A percentile compares a stretch with the other conserved stretches of the same genome.
phyloP scores from a whole-genome alignment of 495 filamentous ascomycete species.

The Thermothielavioides terrestris region DNA sequence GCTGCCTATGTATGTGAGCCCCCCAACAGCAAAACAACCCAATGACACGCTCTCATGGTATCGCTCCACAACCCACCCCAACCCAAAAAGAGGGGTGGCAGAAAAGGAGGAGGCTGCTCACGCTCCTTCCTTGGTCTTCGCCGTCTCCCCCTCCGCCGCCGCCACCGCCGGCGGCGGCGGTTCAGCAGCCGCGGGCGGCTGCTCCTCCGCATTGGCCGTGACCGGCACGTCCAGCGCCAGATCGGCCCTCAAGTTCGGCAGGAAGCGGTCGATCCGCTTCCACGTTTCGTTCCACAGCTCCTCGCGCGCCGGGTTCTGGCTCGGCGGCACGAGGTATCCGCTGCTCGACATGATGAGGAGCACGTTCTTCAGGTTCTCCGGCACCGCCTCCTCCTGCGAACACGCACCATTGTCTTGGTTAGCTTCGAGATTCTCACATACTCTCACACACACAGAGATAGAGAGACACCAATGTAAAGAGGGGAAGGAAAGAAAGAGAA shows the following conservation, averaged over 20 bases:
- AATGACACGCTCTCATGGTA: background rate
- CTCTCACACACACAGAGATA: too few relatives aligned
- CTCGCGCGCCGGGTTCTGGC: slow-evolving; percentile 48
- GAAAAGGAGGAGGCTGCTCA: too few relatives aligned
- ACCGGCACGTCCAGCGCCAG: slow-evolving; percentile 36
- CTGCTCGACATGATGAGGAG: slow-evolving; percentile 90
- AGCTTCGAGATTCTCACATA: too few relatives aligned
- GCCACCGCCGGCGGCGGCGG: background rate
- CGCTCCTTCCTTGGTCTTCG: background rate
- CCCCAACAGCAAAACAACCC: background rate
- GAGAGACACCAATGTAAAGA: too few relatives aligned
- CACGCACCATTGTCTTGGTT: too few relatives aligned
- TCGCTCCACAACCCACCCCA: background rate
- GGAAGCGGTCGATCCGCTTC: slow-evolving; percentile 81
- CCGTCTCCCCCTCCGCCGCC: background rate
- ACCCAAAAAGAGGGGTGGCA: too few relatives aligned
- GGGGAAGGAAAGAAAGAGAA: too few relatives aligned
- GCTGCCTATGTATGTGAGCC: too few relatives aligned
- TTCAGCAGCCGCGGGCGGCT: background rate
- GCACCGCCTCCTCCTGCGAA: slow-evolving; percentile 95
- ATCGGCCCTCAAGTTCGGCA: slow-evolving; percentile 61
- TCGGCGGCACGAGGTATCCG: slow-evolving; percentile 71
- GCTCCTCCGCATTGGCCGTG: slow-evolving; percentile 1
- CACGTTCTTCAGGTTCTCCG: slow-evolving; percentile 93
- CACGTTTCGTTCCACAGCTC: slow-evolving; percentile 73